phyloP scores from a whole-genome alignment of 73 alveolate species.

The Stentor coeruleus region DNA sequence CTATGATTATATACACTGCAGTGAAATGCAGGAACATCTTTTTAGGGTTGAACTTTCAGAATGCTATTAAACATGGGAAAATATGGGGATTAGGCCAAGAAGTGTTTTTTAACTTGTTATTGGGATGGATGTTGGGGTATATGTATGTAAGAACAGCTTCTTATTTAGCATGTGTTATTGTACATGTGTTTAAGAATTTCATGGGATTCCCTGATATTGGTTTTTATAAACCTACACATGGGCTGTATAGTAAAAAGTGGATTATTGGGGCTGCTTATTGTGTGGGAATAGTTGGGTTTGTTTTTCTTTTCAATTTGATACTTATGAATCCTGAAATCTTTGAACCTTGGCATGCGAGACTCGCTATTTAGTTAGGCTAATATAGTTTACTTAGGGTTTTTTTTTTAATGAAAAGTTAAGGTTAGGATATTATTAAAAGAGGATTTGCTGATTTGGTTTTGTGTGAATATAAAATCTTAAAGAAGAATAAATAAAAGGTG shows the following conservation, averaged over 20 bases:
- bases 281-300: constrained; percentile 19
- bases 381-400: too few species aligned
- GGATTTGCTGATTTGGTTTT: too few species aligned
- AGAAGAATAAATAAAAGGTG: too few species aligned
- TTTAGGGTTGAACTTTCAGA: background rate
- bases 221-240: background rate
- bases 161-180: constrained; percentile 6
- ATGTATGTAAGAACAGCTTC: constrained; percentile 18
- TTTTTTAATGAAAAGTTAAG: too few species aligned
- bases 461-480: too few species aligned
- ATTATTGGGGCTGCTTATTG: constrained; percentile 3
- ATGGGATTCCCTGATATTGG: constrained; percentile 32
- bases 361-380: background rate
- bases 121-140: background rate
- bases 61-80: background rate
- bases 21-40: background rate
- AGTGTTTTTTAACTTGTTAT: background rate
- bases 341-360: background rate
- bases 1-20: background rate
- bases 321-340: background rate
- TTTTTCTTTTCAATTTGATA: background rate
- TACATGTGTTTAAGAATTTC: constrained; percentile 19
- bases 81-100: background rate
- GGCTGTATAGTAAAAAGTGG: background rate
- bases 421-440: too few species aligned